Percentiles rank a stretch among this genome's conserved stretches.
phyloP scores from a whole-genome alignment of 2,329 filamentous ascomycete genomes.

The Rhinocladiella similis region DNA sequence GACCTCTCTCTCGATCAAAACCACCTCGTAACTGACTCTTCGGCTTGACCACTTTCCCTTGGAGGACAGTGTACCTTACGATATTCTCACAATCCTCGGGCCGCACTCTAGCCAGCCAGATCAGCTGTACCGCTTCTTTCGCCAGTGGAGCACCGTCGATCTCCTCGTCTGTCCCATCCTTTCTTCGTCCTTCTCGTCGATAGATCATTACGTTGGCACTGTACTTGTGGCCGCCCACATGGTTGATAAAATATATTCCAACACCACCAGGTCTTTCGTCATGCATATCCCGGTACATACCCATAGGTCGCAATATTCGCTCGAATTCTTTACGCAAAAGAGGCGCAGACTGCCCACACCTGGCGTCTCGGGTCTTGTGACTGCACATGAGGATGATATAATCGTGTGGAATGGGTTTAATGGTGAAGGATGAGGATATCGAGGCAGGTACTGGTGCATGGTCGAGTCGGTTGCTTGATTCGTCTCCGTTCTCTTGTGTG shows the following conservation, averaged over 20 bases:
- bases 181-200: constrained; percentile 55
- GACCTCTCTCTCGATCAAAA: constrained; percentile 77
- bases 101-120: constrained; percentile 82
- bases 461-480: constrained; percentile 3
- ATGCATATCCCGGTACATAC: constrained; percentile 80
- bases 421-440: constrained; percentile 22
- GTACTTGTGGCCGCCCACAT: constrained; percentile 97
- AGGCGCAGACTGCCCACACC: constrained; percentile 89
- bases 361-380: constrained; percentile 82
- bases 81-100: constrained; percentile 94
- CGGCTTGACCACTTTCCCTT: constrained; percentile 93
- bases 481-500: background rate
- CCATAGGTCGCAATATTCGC: constrained; percentile 79
- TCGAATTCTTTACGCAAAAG: constrained; percentile 86
- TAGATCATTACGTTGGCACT: constrained; percentile 94
- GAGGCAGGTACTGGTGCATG: constrained; percentile 8
- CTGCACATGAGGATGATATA: constrained; percentile 87
- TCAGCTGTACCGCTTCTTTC: constrained; percentile 75
- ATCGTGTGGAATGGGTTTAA: constrained; percentile 70
- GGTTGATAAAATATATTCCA: constrained; percentile 83
- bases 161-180: constrained; percentile 36
- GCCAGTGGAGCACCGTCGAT: constrained; percentile 23
- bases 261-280: constrained; percentile 90
- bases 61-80: constrained; percentile 81
- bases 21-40: constrained; percentile 81